These are phyloP conservation scores for Ceratobasidium sp. DNA, from an alignment of 1,284 basidiomycete species.

Conservation along the genomic window DNA sequence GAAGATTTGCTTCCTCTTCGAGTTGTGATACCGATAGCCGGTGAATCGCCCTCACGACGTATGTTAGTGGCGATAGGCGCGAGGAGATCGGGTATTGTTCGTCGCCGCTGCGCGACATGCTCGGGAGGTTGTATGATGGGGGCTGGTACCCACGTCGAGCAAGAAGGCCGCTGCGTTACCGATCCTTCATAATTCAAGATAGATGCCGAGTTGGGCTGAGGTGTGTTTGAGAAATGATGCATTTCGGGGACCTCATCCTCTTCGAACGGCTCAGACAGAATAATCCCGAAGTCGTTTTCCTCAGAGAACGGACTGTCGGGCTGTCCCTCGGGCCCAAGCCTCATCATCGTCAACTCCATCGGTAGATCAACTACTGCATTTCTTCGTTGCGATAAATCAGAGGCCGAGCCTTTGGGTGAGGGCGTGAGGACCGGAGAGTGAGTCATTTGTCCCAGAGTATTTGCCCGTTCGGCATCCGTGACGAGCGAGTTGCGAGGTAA, in stretches of 20 bases:
- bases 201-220: no score
- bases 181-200: no score
- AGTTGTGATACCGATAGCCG: background rate
- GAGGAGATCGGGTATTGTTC: conserved; percentile 10
- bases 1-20: conserved; percentile 5
- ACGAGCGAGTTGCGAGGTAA: conserved; percentile 17
- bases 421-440: background rate
- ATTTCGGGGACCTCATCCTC: no score
- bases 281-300: conserved; percentile 38
- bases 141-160: no score
- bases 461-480: background rate
- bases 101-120: background rate
- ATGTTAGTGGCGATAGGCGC: background rate
- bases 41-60: no score
- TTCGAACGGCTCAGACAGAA: conserved; percentile 27
- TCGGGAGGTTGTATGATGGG: background rate
- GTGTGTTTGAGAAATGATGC: no score
- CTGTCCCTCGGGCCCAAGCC: conserved; percentile 3
- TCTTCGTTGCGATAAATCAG: no score
- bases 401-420: background rate
- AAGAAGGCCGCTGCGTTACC: no score
- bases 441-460: background rate
- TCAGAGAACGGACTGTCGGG: conserved; percentile 35
- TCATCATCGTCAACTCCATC: background rate
- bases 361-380: background rate